These are phyloP conservation scores for Mycogone perniciosa DNA, from an alignment of 2,329 filamentous ascomycete species.

Conservation along the genomic window DNA sequence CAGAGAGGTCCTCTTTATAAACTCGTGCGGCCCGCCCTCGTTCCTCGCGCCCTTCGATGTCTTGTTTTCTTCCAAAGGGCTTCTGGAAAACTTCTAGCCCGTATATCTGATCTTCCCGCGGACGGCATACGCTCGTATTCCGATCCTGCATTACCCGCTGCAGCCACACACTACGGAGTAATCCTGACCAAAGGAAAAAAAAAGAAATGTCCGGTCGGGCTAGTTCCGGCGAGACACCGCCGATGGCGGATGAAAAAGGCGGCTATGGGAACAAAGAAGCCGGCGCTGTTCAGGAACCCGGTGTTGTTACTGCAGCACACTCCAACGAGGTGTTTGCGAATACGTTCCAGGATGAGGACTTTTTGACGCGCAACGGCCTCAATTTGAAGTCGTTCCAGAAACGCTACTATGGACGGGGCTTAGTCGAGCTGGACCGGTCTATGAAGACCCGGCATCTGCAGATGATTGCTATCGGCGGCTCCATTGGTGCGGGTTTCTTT, in stretches of 20 bases:
- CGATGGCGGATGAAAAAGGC: constrained; percentile 4
- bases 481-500: constrained; percentile 58
- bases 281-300: neutral
- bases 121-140: no score
- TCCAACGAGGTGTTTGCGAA: constrained; percentile 9
- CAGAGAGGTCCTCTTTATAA: no score
- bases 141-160: no score
- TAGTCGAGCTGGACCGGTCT: constrained; percentile 35
- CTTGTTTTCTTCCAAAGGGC: no score
- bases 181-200: neutral
- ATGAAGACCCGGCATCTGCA: constrained; percentile 54
- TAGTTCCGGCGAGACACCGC: constrained; percentile 4
- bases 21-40: no score
- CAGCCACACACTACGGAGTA: neutral
- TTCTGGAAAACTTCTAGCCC: no score
- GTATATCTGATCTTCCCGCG: no score
- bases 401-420: constrained; percentile 24
- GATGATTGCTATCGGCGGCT: constrained; percentile 58
- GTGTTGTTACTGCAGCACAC: neutral
- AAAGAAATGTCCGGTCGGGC: constrained; percentile 8
- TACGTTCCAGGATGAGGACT: constrained; percentile 24
- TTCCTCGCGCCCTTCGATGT: no score
- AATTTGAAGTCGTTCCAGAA: constrained; percentile 30
- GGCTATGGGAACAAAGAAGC: neutral
- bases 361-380: constrained; percentile 30